A percentile compares a stretch with the other conserved stretches of the same genome.
phyloP scores from a whole-genome alignment of 805 yeast genomes.

The Schwanniomyces vanrijiae region DNA sequence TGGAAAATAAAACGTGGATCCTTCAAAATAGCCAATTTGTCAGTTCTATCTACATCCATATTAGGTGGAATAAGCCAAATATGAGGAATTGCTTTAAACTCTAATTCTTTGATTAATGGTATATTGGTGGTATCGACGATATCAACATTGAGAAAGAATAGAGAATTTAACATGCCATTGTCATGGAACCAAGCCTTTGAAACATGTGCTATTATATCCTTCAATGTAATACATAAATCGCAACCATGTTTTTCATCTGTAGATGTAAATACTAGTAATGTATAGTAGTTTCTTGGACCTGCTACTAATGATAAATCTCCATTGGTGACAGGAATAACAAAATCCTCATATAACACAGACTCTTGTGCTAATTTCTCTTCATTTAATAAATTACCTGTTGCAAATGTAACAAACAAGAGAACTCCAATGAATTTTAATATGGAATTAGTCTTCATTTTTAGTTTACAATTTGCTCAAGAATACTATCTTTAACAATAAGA shows the following conservation, averaged over 20 bases:
- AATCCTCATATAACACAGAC: slow-evolving; percentile 17
- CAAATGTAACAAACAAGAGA: background rate
- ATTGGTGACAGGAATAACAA: slow-evolving; percentile 43
- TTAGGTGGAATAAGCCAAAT: slow-evolving; percentile 66
- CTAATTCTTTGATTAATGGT: slow-evolving; percentile 38
- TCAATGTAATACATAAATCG: slow-evolving; percentile 45
- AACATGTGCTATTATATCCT: slow-evolving; percentile 40
- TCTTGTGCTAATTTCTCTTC: background rate
- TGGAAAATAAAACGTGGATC: slow-evolving; percentile 33
- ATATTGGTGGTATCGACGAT: slow-evolving; percentile 41
- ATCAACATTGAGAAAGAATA: slow-evolving; percentile 54
- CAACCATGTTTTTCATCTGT: slow-evolving; percentile 45
- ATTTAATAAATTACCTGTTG: background rate
- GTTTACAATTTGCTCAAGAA: background rate
- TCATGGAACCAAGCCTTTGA: slow-evolving; percentile 44
- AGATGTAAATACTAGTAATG: slow-evolving; percentile 56
- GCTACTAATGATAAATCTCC: slow-evolving; percentile 40
- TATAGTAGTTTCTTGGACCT: slow-evolving; percentile 53
- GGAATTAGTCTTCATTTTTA: background rate
- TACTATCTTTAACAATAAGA: background rate
- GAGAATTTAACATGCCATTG: slow-evolving; percentile 37
- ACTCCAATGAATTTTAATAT: background rate
- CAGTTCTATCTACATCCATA: slow-evolving; percentile 21
- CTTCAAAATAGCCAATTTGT: slow-evolving; percentile 17
- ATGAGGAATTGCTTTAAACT: slow-evolving; percentile 58